A percentile compares a stretch with the other conserved stretches of the same genome.
Evolutionary conservation across 306 rosid species (phyloP).

Genomic region (Abrus precatorius): DNA sequence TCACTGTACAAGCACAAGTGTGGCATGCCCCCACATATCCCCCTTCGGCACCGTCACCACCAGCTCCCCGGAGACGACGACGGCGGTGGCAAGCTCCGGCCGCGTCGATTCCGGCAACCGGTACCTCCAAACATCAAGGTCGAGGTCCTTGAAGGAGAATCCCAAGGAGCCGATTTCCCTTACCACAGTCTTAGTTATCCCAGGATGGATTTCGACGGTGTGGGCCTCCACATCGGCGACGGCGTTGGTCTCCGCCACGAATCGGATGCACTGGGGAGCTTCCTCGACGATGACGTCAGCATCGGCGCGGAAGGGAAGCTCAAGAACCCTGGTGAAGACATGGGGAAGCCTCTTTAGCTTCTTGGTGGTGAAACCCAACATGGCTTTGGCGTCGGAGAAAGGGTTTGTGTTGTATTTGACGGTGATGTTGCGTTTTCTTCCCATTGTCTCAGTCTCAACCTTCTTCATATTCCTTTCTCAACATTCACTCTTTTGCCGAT

Average conservation of each 20-base stretch:
- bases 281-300: conserved; percentile 75
- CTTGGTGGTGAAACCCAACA: conserved; percentile 51
- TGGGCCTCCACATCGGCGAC: conserved; percentile 64
- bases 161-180: conserved; percentile 61
- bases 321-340: conserved; percentile 75
- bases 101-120: conserved; percentile 79
- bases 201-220: conserved; percentile 76
- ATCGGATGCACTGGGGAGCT: conserved; percentile 71
- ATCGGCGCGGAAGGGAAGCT: conserved; percentile 81
- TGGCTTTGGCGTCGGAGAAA: conserved; percentile 56
- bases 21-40: conserved; percentile 59
- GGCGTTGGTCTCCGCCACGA: conserved; percentile 61
- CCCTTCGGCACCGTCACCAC: conserved; percentile 78
- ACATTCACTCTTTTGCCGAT: too few relatives aligned
- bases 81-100: conserved; percentile 81
- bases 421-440: conserved; percentile 72
- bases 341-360: conserved; percentile 80
- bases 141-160: conserved; percentile 67
- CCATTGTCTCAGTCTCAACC: not conserved
- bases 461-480: too few relatives aligned
- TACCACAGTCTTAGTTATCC: conserved; percentile 77
- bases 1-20: conserved; percentile 86
- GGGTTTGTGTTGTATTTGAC: conserved; percentile 55
- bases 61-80: conserved; percentile 69
- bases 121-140: conserved; percentile 84